Conservation (phyloP, 345 rosid species). For the Bruguiera gymnorhiza region DNA sequence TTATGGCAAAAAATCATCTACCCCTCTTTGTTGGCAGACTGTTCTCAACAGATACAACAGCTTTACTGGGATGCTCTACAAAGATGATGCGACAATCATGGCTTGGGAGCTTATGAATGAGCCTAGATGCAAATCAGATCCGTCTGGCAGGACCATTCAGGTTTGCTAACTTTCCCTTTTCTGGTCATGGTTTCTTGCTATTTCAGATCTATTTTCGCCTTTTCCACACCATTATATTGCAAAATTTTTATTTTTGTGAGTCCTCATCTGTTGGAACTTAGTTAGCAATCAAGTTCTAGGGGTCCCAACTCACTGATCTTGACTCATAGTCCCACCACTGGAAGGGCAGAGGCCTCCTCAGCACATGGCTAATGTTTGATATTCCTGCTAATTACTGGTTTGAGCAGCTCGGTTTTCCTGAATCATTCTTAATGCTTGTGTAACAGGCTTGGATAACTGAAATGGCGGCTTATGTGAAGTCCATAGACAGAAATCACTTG, state of each 20-base stretch:
- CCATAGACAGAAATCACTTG: constrained; percentile 33
- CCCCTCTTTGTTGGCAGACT: constrained; percentile 21
- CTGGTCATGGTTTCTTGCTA: neutral
- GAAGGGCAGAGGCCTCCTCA: neutral
- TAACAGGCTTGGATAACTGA: constrained; percentile 46
- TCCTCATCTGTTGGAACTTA: neutral
- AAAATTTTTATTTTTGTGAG: neutral
- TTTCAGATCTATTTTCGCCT: neutral
- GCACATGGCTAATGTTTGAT: neutral
- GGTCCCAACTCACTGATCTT: neutral
- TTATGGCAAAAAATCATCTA: neutral
- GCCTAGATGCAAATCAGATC: constrained; percentile 35
- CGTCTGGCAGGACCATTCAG: constrained; percentile 33
- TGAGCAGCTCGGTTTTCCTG: neutral
- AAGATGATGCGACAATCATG: constrained; percentile 35
- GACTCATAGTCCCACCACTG: neutral
- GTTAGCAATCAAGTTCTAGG: neutral
- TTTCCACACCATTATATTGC: neutral
- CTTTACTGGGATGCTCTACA: constrained; percentile 26
- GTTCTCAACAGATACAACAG: constrained; percentile 31
- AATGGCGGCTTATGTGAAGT: constrained; percentile 31
- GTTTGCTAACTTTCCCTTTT: constrained; percentile 5
- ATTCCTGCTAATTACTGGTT: neutral
- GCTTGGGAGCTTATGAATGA: constrained; percentile 38
- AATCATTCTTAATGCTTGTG: neutral